Evolutionary conservation across 2,329 filamentous ascomycete species (phyloP), one percentile per base, ranked within the genome.

Genomic region (Neonectria neomacrospora): DNA sequence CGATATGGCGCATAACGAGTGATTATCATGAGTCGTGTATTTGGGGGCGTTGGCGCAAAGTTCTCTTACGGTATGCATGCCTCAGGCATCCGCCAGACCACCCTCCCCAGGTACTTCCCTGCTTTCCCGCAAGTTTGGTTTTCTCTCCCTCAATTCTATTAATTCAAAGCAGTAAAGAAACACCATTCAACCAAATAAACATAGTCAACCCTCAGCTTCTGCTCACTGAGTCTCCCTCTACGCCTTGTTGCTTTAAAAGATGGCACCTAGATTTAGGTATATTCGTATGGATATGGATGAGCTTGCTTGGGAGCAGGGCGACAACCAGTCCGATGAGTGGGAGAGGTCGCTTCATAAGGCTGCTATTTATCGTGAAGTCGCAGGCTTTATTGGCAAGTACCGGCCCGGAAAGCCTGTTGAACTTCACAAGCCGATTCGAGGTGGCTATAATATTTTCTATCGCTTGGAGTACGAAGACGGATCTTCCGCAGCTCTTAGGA

Each of bases 391-490:
- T 32, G 12, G 53, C 8, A 71, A 74, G 54, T 62, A 75, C 51
- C 73, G 56, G 53, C 47, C 67, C 47, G 74, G 71, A 1, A 32
- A 74, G 7, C 58, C 63, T 11, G 56, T 60, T 23, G 23, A 62
- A 55, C 63, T 77, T 55, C 73, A 77, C 48, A 14, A 4, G 2
- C 54, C 63, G 37, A 66, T 73, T 20, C 73, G 58, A 50, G 75
- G 76, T 2, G 74, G 70, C 4, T 77, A 75, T 44, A 76, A 77
- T 47, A 45, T 71, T 11, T 39, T 74, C 50, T 78, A 72, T 54
- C 75, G 73, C 18, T 67, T 77, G 2, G 71, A 77, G 52, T 78
- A 74, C 47, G 67, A 73, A 30, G 74, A 78, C 57, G 74, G 73
- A 50, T 71, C 74, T 18, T 78, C 76, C 5, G 67, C 50, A 32